These are phyloP conservation scores for Staphylotrichum longicolle DNA, from an alignment of 495 filamentous ascomycete genomes.

Conservation along the genomic window DNA sequence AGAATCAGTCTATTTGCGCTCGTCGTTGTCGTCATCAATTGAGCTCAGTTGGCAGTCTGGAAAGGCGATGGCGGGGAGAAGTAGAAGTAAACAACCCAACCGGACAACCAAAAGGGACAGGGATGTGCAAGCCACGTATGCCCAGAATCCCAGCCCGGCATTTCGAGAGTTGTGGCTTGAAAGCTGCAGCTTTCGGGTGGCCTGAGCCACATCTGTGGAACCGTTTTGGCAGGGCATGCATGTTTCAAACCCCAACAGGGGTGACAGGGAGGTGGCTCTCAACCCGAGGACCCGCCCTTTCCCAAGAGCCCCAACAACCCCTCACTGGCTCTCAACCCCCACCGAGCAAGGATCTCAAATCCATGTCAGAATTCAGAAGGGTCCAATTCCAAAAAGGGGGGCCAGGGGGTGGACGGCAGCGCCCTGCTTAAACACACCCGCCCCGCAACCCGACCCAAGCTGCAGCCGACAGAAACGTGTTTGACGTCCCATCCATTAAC, in stretches of 20 bases:
- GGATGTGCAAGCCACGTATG: background rate
- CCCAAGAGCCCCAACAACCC: background rate
- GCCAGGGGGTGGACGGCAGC: background rate
- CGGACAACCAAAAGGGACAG: slow-evolving; percentile 19
- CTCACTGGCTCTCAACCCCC: slow-evolving; percentile 10
- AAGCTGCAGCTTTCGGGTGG: too few relatives aligned
- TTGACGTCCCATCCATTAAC: background rate
- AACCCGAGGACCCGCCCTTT: slow-evolving; percentile 1
- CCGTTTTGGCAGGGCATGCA: background rate
- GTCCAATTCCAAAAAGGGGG: slow-evolving; percentile 6
- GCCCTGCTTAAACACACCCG: background rate
- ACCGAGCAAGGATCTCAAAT: slow-evolving; percentile 4
- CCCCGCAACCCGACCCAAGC: background rate
- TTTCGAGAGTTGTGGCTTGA: too few relatives aligned
- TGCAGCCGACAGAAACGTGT: background rate
- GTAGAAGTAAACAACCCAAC: slow-evolving; percentile 25
- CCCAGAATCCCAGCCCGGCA: background rate
- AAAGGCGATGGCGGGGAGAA: background rate
- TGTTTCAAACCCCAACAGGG: slow-evolving; percentile 12
- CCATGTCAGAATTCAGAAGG: background rate
- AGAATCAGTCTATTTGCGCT: background rate
- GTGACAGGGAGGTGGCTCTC: background rate
- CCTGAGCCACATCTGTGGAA: too few relatives aligned
- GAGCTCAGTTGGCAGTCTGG: background rate
- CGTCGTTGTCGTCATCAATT: too few relatives aligned